Conservation (phyloP, 2,329 filamentous ascomycete species). For the Microcyclosporella mali region DNA sequence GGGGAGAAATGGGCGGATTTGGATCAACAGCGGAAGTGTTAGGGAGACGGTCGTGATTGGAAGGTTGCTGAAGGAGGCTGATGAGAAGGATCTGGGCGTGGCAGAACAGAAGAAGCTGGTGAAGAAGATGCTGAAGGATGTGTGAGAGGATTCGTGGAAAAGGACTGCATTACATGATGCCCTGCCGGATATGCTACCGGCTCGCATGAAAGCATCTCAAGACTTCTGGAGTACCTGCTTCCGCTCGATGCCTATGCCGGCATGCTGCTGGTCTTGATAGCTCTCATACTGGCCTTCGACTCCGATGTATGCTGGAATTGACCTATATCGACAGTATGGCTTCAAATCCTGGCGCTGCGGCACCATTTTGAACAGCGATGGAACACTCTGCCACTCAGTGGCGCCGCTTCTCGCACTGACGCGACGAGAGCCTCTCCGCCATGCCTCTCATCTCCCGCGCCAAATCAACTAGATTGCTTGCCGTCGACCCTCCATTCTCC, state of each 20-base stretch:
- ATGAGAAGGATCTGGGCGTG: slow-evolving; percentile 57
- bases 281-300: no score
- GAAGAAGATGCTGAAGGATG: slow-evolving; percentile 58
- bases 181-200: slow-evolving; percentile 13
- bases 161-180: slow-evolving; percentile 2
- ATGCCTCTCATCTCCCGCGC: no score
- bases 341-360: no score
- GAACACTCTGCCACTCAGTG: no score
- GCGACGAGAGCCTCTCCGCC: no score
- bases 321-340: no score
- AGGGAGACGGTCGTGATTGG: slow-evolving; percentile 73
- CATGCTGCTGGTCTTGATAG: no score
- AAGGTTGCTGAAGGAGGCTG: slow-evolving; percentile 69
- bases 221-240: background rate
- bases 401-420: no score
- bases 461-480: no score
- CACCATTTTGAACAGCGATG: no score
- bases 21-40: slow-evolving; percentile 74
- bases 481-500: background rate
- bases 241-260: background rate
- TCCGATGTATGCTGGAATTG: no score
- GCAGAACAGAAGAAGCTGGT: slow-evolving; percentile 67
- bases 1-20: slow-evolving; percentile 84
- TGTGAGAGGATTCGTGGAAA: slow-evolving; percentile 12
- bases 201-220: slow-evolving; percentile 6